Conservation (phyloP, 169 alveolate species). For the Cryptosporidium canis region DNA sequence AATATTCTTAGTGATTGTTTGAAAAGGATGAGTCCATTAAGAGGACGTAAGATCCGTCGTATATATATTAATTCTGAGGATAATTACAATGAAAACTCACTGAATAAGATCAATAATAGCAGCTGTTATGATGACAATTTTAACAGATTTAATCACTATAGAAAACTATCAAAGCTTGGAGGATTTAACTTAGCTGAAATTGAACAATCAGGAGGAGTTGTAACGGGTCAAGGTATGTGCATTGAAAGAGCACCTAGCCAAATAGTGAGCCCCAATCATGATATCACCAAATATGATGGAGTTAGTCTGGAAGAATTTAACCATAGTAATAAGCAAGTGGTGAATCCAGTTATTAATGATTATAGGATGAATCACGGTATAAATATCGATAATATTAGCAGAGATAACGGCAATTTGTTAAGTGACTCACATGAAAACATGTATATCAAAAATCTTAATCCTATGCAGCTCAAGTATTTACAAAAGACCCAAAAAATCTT, state of each 20-base stretch:
- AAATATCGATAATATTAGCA: not conserved
- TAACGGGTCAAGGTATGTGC: not conserved
- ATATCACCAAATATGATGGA: not conserved
- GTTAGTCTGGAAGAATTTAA: not conserved
- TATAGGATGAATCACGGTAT: slow-evolving; percentile 9
- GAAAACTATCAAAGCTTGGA: slow-evolving; percentile 33
- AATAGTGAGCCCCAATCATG: not conserved
- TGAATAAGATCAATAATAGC: slow-evolving; percentile 30
- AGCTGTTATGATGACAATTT: slow-evolving; percentile 10
- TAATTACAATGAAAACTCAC: slow-evolving; percentile 16
- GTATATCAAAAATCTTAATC: slow-evolving; percentile 27
- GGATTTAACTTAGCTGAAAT: slow-evolving; percentile 8
- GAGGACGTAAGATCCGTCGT: slow-evolving; percentile 70
- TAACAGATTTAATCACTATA: slow-evolving; percentile 33
- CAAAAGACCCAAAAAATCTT: slow-evolving; percentile 55
- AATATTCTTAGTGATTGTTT: not conserved
- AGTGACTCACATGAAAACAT: slow-evolving; percentile 7
- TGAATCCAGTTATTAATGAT: not conserved
- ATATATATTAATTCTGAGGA: slow-evolving; percentile 46
- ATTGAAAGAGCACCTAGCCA: not conserved
- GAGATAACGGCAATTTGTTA: not conserved
- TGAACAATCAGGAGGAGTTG: not conserved
- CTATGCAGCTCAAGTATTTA: slow-evolving; percentile 51
- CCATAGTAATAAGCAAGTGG: not conserved
- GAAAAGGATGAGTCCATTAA: slow-evolving; percentile 41